A percentile compares a stretch with the other conserved stretches of the same genome.
These are phyloP conservation scores for Spergularia marina DNA, from an alignment of 148 eudicot species.

Conservation along the genomic window DNA sequence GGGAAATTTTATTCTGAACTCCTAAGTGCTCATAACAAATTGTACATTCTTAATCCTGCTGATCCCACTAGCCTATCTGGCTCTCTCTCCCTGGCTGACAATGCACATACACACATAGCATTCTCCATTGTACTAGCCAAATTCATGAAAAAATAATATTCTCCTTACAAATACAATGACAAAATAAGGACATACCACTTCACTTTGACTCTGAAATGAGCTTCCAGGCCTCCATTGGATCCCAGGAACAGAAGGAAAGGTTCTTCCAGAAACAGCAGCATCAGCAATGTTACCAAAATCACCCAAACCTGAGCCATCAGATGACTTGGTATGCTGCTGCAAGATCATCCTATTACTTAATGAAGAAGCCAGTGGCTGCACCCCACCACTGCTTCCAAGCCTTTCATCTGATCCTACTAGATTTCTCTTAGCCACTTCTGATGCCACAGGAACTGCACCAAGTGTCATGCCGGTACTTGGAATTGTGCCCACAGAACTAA, in stretches of 20 bases:
- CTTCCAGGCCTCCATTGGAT: slow-evolving; percentile 98
- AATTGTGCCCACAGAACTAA: slow-evolving; percentile 48
- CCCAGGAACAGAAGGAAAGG: slow-evolving; percentile 76
- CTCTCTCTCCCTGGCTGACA: no score
- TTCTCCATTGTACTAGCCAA: no score
- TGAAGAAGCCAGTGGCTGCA: slow-evolving; percentile 44
- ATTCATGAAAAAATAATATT: no score
- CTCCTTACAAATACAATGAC: no score
- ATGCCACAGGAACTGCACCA: slow-evolving; percentile 53
- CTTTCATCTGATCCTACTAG: slow-evolving; percentile 74
- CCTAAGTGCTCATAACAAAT: background rate
- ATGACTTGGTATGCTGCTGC: slow-evolving; percentile 40
- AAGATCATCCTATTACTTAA: slow-evolving; percentile 43
- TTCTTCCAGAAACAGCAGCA: slow-evolving; percentile 56
- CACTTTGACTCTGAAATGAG: slow-evolving; percentile 76
- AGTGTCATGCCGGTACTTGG: slow-evolving; percentile 51
- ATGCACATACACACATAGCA: no score
- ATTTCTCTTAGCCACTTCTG: slow-evolving; percentile 76
- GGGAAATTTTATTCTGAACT: background rate
- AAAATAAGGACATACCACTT: slow-evolving; percentile 48
- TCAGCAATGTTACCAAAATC: slow-evolving; percentile 49
- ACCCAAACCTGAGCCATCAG: slow-evolving; percentile 39
- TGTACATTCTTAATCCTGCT: background rate
- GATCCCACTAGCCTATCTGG: no score
- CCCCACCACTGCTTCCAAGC: slow-evolving; percentile 57